These are phyloP conservation scores for Ustilago cynodontis DNA, from an alignment of 1,284 basidiomycete species.

Conservation along the genomic window DNA sequence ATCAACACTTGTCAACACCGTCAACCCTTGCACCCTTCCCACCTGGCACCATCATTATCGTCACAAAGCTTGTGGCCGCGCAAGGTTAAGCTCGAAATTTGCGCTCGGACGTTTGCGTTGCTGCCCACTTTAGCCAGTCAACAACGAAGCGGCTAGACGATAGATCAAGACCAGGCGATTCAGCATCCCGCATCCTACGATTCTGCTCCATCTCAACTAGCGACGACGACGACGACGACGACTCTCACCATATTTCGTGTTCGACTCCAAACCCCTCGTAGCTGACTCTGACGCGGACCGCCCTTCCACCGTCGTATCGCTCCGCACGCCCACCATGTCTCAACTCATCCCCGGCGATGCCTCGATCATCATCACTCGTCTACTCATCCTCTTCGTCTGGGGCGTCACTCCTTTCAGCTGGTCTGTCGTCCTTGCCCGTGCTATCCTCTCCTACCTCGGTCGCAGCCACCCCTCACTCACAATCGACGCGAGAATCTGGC, in stretches of 20 bases:
- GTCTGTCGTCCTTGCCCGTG: slow-evolving; percentile 37
- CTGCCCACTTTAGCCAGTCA: background rate
- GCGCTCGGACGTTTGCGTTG: too few relatives aligned
- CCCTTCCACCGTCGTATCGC: background rate
- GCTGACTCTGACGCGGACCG: background rate
- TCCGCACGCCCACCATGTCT: slow-evolving; percentile 20
- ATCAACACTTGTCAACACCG: background rate
- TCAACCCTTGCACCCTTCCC: background rate
- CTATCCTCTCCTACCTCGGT: slow-evolving; percentile 13
- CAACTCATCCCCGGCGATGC: slow-evolving; percentile 53
- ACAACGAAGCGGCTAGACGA: background rate
- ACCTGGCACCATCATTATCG: background rate
- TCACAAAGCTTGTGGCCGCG: background rate
- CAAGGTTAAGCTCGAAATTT: too few relatives aligned
- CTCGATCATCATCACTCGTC: slow-evolving; percentile 46
- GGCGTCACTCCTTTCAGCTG: slow-evolving; percentile 58
- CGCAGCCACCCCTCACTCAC: slow-evolving; percentile 11
- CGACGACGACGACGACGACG: background rate
- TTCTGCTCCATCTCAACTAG: background rate
- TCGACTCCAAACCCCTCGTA: too few relatives aligned
- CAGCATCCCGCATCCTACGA: background rate
- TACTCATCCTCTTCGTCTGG: slow-evolving; percentile 57
- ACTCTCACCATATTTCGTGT: too few relatives aligned
- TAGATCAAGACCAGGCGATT: background rate
- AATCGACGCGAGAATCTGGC: slow-evolving; percentile 19